Evolutionary conservation across 2,329 filamentous ascomycete species (phyloP).

Genomic region (Tolypocladium tropicale): DNA sequence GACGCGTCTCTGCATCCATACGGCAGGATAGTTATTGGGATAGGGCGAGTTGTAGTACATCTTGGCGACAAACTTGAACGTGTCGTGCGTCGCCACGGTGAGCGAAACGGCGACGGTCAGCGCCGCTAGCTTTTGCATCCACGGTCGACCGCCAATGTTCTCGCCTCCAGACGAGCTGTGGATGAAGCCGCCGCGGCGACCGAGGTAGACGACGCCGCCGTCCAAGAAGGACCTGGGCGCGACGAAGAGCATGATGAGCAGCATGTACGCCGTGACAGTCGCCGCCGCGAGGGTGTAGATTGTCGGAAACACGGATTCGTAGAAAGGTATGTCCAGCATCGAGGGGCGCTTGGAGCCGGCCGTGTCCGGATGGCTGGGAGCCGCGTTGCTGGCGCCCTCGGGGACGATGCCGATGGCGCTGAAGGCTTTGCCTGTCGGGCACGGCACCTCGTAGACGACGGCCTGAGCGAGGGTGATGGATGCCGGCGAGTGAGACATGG

Average conservation of each 20-base stretch:
- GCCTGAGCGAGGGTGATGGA: conserved; percentile 48
- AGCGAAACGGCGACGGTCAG: conserved; percentile 72
- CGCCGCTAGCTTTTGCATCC: conserved; percentile 78
- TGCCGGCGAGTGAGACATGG: conserved; percentile 38
- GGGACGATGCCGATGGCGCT: conserved; percentile 21
- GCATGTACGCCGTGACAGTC: conserved; percentile 82
- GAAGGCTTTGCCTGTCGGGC: conserved; percentile 14
- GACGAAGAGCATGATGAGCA: conserved; percentile 88
- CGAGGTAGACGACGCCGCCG: conserved; percentile 71
- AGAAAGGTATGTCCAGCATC: conserved; percentile 78
- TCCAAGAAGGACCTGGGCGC: conserved; percentile 91
- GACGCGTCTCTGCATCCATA: conserved; percentile 67
- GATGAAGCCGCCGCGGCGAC: conserved; percentile 76
- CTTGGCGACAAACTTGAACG: conserved; percentile 72
- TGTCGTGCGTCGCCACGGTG: conserved; percentile 87
- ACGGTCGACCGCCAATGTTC: conserved; percentile 82
- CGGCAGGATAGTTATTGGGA: too few species aligned
- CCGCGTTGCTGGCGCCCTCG: conserved; percentile 26
- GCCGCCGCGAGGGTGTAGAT: conserved; percentile 87
- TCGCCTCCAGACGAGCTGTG: conserved; percentile 69
- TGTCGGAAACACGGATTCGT: conserved; percentile 85
- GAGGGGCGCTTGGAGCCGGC: conserved; percentile 35
- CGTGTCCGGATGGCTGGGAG: conserved; percentile 16
- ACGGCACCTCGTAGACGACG: conserved; percentile 40
- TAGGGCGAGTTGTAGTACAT: too few species aligned